phyloP scores from a whole-genome alignment of 192 early-diverging fungal genomes.

The Dissophora ornata region DNA sequence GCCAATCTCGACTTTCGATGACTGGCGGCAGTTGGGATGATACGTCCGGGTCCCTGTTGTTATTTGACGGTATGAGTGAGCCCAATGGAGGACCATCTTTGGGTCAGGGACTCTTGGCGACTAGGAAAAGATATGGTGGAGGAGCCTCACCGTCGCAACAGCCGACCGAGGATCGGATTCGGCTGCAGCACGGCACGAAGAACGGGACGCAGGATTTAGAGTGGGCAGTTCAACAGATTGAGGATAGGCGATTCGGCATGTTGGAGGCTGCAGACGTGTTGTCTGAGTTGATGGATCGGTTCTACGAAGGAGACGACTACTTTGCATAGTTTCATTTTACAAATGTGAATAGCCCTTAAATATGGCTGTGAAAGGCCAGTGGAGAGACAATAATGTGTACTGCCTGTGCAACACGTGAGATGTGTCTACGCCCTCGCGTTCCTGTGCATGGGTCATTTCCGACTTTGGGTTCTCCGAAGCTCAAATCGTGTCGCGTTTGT shows the following conservation, averaged over 20 bases:
- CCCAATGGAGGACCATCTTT: slow-evolving; percentile 13
- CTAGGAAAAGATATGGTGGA: neutral
- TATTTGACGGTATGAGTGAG: slow-evolving; percentile 18
- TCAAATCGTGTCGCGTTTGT: neutral
- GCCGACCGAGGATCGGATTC: slow-evolving; percentile 22
- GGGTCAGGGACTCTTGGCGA: neutral
- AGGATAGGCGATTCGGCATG: slow-evolving; percentile 40
- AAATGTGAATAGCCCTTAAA: too few relatives aligned
- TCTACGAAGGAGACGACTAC: slow-evolving; percentile 43
- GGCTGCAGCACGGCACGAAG: slow-evolving; percentile 32
- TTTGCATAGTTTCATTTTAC: slow-evolving; percentile 28
- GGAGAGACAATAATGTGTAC: too few relatives aligned
- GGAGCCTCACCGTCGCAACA: slow-evolving; percentile 5
- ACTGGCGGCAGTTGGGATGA: slow-evolving; percentile 38
- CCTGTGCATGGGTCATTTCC: too few relatives aligned
- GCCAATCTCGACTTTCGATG: slow-evolving; percentile 28
- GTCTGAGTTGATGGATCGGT: slow-evolving; percentile 37
- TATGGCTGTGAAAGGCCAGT: too few relatives aligned
- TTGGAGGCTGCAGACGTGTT: slow-evolving; percentile 38
- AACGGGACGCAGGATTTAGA: slow-evolving; percentile 39
- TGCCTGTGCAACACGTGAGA: too few relatives aligned
- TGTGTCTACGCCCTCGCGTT: too few relatives aligned
- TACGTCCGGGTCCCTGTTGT: slow-evolving; percentile 12
- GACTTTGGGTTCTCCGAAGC: too few relatives aligned
- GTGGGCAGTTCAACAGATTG: slow-evolving; percentile 43